Conservation (phyloP, 495 filamentous ascomycete genomes). For the Penicillium lividum region DNA sequence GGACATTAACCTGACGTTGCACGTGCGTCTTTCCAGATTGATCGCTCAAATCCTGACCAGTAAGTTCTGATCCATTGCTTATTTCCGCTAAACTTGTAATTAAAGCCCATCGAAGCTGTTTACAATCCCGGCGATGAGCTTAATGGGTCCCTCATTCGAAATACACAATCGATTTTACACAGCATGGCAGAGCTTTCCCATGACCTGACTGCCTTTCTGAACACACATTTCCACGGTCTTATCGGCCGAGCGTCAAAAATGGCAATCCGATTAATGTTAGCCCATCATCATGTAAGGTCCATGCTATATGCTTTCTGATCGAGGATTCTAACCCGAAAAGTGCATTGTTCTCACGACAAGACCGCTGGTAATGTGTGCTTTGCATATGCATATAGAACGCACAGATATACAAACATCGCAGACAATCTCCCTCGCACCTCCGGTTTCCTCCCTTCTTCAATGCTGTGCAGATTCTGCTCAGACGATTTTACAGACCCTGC, state of each 20-base stretch:
- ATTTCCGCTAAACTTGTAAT: not conserved
- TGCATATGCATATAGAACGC: slow-evolving; percentile 34
- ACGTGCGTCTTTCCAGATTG: slow-evolving; percentile 31
- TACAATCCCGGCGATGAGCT: slow-evolving; percentile 31
- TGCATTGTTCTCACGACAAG: slow-evolving; percentile 35
- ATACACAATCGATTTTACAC: slow-evolving; percentile 33
- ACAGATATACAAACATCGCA: slow-evolving; percentile 24
- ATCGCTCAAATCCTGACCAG: slow-evolving; percentile 34
- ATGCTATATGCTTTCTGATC: not conserved
- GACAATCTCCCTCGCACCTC: slow-evolving; percentile 20
- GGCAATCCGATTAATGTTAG: slow-evolving; percentile 33
- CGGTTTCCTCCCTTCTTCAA: slow-evolving; percentile 32
- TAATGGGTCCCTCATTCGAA: slow-evolving; percentile 27
- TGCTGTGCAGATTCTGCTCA: slow-evolving; percentile 36
- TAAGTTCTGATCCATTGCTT: slow-evolving; percentile 6
- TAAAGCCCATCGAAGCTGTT: slow-evolving; percentile 20
- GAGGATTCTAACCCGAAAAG: slow-evolving; percentile 15
- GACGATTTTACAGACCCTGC: slow-evolving; percentile 35
- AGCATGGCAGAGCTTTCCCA: slow-evolving; percentile 31
- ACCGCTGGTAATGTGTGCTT: slow-evolving; percentile 35
- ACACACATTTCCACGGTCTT: slow-evolving; percentile 32
- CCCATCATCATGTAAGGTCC: slow-evolving; percentile 33
- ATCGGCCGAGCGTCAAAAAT: slow-evolving; percentile 32
- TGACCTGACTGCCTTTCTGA: slow-evolving; percentile 29
- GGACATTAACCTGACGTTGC: slow-evolving; percentile 30